Evolutionary conservation across 2,329 filamentous ascomycete genomes (phyloP).

Genomic region (Paraconiothyrium sp.): DNA sequence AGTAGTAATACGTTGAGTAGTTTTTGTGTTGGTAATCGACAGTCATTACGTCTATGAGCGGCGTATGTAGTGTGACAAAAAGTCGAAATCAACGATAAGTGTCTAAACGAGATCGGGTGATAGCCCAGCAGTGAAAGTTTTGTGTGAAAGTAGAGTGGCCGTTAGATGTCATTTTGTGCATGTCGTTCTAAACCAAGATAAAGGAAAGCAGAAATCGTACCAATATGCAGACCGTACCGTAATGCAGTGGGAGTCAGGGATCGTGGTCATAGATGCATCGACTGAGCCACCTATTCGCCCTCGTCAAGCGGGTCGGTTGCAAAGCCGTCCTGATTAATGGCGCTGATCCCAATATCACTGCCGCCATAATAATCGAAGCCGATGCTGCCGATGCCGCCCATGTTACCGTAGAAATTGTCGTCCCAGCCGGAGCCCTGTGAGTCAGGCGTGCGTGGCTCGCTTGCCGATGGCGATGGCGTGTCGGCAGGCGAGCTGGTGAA

Average conservation of each 20-base stretch:
- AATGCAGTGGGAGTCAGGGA: neutral
- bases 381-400: constrained; percentile 3
- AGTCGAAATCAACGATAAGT: neutral
- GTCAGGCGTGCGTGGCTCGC: constrained; percentile 35
- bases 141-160: neutral
- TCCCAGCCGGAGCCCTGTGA: constrained; percentile 21
- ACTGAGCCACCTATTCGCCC: neutral
- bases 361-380: neutral
- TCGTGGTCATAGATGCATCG: neutral
- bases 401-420: constrained; percentile 21
- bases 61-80: constrained; percentile 12
- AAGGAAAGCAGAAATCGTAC: neutral
- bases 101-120: neutral
- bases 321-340: neutral
- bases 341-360: neutral
- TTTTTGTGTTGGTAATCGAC: neutral
- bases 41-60: constrained; percentile 12
- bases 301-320: constrained; percentile 2
- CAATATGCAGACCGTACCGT: neutral
- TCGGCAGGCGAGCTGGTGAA: constrained; percentile 34
- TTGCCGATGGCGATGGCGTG: constrained; percentile 28
- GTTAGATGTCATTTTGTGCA: neutral
- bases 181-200: neutral
- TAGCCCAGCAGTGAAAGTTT: neutral
- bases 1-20: neutral